Conservation (phyloP, 2,329 filamentous ascomycete genomes). For the Penicillium hordei region DNA sequence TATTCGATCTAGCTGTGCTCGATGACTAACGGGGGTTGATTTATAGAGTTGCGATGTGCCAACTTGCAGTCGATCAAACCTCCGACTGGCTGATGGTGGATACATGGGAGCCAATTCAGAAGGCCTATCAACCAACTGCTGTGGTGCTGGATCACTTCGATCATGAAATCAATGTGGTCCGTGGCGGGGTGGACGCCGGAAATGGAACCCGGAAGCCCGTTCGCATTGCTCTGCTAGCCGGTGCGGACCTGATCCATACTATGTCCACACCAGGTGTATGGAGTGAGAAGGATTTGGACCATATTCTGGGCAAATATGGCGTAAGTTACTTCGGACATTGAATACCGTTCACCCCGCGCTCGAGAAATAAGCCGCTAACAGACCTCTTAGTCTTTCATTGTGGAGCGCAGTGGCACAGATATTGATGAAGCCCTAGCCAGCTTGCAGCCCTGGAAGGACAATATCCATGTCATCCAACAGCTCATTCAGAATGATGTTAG, state of each 20-base stretch:
- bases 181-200: slow-evolving; percentile 69
- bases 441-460: slow-evolving; percentile 77
- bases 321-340: slow-evolving; percentile 29
- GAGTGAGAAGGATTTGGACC: slow-evolving; percentile 79
- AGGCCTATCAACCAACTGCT: slow-evolving; percentile 83
- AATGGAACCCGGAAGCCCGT: slow-evolving; percentile 66
- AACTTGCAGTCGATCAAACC: slow-evolving; percentile 70
- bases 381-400: slow-evolving; percentile 62
- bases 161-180: slow-evolving; percentile 78
- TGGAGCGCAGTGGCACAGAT: slow-evolving; percentile 86
- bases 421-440: slow-evolving; percentile 83
- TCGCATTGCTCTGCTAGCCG: slow-evolving; percentile 77
- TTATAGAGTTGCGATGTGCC: slow-evolving; percentile 75
- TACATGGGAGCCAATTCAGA: slow-evolving; percentile 82
- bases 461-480: slow-evolving; percentile 85
- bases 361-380: slow-evolving; percentile 1
- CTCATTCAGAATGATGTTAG: slow-evolving; percentile 84
- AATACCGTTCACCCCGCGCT: too few relatives aligned
- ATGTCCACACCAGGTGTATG: slow-evolving; percentile 73
- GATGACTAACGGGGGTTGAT: background rate
- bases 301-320: slow-evolving; percentile 81
- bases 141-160: slow-evolving; percentile 89
- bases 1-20: background rate
- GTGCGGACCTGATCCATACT: slow-evolving; percentile 72
- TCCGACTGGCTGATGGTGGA: slow-evolving; percentile 83